Evolutionary conservation across 169 alveolate genomes (phyloP).

Genomic region (Babesia gibsoni): DNA sequence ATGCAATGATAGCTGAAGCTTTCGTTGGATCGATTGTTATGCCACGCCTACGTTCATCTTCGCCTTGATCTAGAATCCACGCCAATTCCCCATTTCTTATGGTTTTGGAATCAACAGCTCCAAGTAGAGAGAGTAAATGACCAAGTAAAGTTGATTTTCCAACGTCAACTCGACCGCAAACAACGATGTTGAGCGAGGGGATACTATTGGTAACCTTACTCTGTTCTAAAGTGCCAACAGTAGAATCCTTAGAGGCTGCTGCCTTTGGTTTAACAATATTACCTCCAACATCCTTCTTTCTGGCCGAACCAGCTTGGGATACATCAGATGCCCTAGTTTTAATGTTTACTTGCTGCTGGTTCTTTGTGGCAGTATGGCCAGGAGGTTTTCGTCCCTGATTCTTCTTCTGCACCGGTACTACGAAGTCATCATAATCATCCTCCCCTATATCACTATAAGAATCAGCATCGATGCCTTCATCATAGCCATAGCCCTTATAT

Average conservation of each 20-base stretch:
- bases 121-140: constrained; percentile 35
- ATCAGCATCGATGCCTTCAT: not conserved
- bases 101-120: constrained; percentile 30
- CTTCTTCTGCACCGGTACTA: constrained; percentile 20
- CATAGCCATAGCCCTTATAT: not conserved
- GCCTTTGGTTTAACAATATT: not conserved
- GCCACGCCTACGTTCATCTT: constrained; percentile 71
- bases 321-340: too few species aligned
- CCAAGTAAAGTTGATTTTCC: constrained; percentile 78
- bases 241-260: not conserved
- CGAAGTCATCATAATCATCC: constrained; percentile 24
- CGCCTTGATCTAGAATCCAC: constrained; percentile 73
- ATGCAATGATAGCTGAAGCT: constrained; percentile 14
- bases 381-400: not conserved
- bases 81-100: constrained; percentile 27
- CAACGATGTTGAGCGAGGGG: constrained; percentile 65
- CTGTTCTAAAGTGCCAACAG: not conserved
- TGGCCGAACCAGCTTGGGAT: not conserved
- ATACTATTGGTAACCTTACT: too few species aligned
- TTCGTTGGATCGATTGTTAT: constrained; percentile 67
- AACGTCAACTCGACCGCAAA: constrained; percentile 73
- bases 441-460: not conserved
- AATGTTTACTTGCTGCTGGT: not conserved
- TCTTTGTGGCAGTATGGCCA: not conserved
- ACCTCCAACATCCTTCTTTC: not conserved